Conservation (phyloP, 2,329 filamentous ascomycete species). For the Venturia effusa region DNA sequence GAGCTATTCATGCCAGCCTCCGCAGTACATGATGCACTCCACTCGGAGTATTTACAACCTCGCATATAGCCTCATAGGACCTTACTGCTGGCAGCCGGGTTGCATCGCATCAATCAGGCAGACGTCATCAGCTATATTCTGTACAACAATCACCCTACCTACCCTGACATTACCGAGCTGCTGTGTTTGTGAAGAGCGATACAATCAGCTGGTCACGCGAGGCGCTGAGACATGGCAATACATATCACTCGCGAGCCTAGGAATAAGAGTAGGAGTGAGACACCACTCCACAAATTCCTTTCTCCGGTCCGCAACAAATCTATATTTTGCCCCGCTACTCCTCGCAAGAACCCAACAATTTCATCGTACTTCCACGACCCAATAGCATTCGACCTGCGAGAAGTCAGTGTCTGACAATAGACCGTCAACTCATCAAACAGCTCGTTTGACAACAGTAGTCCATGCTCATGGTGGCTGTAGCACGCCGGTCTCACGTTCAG, state of each 20-base stretch:
- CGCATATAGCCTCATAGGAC: background rate
- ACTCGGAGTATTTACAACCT: background rate
- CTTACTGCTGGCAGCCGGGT: background rate
- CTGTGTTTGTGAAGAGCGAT: background rate
- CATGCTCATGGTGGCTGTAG: background rate
- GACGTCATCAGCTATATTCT: background rate
- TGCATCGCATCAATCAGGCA: background rate
- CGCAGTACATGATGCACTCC: background rate
- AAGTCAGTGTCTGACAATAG: background rate
- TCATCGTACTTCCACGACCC: background rate
- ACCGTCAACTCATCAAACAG: background rate
- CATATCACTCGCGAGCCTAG: background rate
- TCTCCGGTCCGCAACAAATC: background rate
- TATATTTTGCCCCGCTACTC: background rate
- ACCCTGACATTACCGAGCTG: background rate
- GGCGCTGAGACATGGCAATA: background rate
- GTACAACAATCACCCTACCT: background rate
- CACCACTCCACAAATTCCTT: background rate
- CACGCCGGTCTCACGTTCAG: constrained; percentile 1
- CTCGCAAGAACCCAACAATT: background rate
- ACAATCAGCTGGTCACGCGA: background rate
- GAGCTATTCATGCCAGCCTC: background rate
- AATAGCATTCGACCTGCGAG: background rate
- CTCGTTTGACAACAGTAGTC: background rate
- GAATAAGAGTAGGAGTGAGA: background rate